These are phyloP conservation scores for Knoxdaviesia capensis DNA, from an alignment of 2,329 filamentous ascomycete species.

Conservation along the genomic window DNA sequence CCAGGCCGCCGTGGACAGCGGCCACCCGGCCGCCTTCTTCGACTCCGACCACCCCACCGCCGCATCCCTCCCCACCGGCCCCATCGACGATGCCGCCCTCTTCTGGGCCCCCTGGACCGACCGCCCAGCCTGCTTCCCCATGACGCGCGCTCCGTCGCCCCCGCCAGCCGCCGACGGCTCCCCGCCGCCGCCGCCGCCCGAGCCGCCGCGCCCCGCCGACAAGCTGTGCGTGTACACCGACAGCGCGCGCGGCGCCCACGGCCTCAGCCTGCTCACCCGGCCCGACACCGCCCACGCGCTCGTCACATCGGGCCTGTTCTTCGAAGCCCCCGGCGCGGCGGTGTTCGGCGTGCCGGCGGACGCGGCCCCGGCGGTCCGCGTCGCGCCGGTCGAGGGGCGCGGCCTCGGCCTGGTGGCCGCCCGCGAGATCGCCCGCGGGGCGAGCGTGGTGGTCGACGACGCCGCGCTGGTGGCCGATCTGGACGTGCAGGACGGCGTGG, in stretches of 20 bases:
- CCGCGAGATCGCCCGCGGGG: neutral
- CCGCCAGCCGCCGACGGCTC: too few species aligned
- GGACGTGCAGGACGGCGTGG: neutral
- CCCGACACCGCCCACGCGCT: slow-evolving; percentile 17
- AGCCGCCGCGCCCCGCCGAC: too few species aligned
- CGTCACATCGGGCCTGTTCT: neutral
- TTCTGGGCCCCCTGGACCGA: too few species aligned
- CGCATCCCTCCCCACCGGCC: too few species aligned
- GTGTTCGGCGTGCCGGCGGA: neutral
- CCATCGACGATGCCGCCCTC: too few species aligned
- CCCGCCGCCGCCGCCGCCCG: too few species aligned
- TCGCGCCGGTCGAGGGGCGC: neutral
- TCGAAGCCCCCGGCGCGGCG: neutral
- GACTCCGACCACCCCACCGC: too few species aligned
- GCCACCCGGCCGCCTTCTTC: too few species aligned
- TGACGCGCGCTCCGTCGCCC: too few species aligned
- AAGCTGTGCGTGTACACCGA: slow-evolving; percentile 1
- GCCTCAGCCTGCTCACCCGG: slow-evolving; percentile 35
- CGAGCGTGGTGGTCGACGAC: slow-evolving; percentile 1
- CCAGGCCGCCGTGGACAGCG: too few species aligned
- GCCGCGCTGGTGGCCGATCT: neutral
- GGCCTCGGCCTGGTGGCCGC: slow-evolving; percentile 4
- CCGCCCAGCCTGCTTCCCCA: too few species aligned
- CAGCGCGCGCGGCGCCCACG: neutral
- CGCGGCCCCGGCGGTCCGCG: neutral